Percentiles rank a stretch among this genome's conserved stretches.
These are phyloP conservation scores for Chionographis japonica DNA, from an alignment of 106 monocot genomes.

Conservation along the genomic window DNA sequence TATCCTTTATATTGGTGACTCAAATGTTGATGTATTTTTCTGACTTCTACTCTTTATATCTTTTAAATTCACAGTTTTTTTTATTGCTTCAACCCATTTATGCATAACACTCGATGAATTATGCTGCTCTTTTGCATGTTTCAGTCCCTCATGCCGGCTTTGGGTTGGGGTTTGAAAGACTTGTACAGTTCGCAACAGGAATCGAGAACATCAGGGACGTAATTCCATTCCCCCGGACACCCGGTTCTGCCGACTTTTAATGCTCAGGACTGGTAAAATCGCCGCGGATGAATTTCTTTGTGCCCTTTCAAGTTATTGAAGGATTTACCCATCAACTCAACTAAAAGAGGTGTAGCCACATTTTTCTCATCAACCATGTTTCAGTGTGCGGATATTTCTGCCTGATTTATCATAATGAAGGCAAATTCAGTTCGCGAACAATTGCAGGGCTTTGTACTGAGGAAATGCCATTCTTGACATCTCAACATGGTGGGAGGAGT, in stretches of 20 bases:
- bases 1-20: no score
- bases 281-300: no score
- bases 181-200: constrained; percentile 95
- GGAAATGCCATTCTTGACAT: no score
- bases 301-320: no score
- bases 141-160: constrained; percentile 98
- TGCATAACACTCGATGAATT: background rate
- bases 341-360: no score
- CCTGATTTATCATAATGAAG: no score
- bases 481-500: no score
- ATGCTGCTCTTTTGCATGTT: constrained; percentile 8
- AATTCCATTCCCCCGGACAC: constrained; percentile 83
- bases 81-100: background rate
- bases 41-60: background rate
- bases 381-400: no score
- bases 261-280: background rate
- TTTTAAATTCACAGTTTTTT: background rate
- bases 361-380: no score
- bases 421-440: no score
- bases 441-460: no score
- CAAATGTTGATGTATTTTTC: background rate
- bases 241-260: constrained; percentile 90
- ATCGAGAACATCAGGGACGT: constrained; percentile 96
- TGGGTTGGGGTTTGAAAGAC: constrained; percentile 90
- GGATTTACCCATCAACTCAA: no score